Conservation (phyloP, 352 stramenopile genomes). For the Phytopythium litorale region DNA sequence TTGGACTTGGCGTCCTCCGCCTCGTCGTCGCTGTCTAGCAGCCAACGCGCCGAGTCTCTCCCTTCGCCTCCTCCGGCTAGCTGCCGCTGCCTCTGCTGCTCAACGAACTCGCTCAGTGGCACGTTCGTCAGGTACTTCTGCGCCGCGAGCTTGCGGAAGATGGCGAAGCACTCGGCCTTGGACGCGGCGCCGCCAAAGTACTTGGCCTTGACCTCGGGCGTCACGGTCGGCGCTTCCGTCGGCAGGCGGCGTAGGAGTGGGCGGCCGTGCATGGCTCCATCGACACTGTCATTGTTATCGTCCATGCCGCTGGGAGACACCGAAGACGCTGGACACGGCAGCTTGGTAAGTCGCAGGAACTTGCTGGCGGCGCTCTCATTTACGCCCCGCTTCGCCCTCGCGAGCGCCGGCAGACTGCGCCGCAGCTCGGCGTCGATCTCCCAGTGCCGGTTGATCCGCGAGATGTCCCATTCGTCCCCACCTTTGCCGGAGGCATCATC, state of each 20-base stretch:
- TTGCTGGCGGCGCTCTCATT: constrained; percentile 51
- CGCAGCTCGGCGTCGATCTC: constrained; percentile 61
- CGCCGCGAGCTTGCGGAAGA: constrained; percentile 63
- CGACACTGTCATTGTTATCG: constrained; percentile 5
- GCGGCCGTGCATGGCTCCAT: not conserved
- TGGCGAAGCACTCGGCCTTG: constrained; percentile 48
- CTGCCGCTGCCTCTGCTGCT: constrained; percentile 20
- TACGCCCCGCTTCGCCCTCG: constrained; percentile 39
- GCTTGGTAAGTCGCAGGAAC: constrained; percentile 59
- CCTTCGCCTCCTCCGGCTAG: constrained; percentile 6
- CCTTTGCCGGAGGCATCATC: too few species aligned
- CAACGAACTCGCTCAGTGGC: constrained; percentile 52
- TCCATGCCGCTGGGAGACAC: constrained; percentile 12
- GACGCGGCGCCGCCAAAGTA: constrained; percentile 52
- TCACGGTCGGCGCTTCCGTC: constrained; percentile 14
- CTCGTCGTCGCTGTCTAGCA: constrained; percentile 11
- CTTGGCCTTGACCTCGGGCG: constrained; percentile 52
- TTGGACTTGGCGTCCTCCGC: not conserved
- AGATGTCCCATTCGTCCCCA: constrained; percentile 55
- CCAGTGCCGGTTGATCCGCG: constrained; percentile 67
- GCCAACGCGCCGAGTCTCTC: constrained; percentile 10
- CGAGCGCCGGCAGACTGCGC: constrained; percentile 54
- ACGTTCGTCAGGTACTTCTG: constrained; percentile 60
- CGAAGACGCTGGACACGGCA: constrained; percentile 30
- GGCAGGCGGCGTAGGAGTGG: not conserved